A percentile compares a stretch with the other conserved stretches of the same genome.
Evolutionary conservation across 306 rosid species (phyloP).

Genomic region (Phaseolus lunatus): DNA sequence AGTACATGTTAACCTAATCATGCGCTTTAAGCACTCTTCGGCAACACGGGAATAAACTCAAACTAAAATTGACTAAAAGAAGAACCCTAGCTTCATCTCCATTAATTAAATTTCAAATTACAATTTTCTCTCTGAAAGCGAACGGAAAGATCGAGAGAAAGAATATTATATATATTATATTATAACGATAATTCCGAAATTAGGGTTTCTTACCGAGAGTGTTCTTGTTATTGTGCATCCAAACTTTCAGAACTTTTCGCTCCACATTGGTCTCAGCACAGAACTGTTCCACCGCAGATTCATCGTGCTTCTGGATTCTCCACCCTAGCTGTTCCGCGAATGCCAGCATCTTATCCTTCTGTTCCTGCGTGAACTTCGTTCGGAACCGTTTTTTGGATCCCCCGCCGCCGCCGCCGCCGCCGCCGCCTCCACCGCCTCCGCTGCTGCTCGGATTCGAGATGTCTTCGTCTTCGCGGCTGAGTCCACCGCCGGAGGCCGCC

Average conservation of each 20-base stretch:
- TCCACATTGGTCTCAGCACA: slow-evolving; percentile 66
- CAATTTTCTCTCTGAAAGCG: background rate
- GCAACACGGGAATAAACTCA: slow-evolving; percentile 2
- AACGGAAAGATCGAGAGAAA: background rate
- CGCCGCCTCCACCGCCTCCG: slow-evolving; percentile 78
- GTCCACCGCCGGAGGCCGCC: slow-evolving; percentile 54
- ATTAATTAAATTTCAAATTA: slow-evolving; percentile 38
- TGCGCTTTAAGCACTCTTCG: background rate
- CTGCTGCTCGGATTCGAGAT: slow-evolving; percentile 84
- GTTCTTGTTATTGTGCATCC: slow-evolving; percentile 99
- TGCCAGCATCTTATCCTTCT: slow-evolving; percentile 83
- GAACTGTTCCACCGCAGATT: slow-evolving; percentile 75
- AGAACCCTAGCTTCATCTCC: slow-evolving; percentile 51
- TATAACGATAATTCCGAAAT: background rate
- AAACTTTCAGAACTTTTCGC: slow-evolving; percentile 82
- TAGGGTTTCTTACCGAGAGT: slow-evolving; percentile 93
- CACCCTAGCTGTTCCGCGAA: slow-evolving; percentile 84
- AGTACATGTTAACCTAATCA: slow-evolving; percentile 18
- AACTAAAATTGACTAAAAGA: slow-evolving; percentile 26
- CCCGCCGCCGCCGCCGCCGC: slow-evolving; percentile 67
- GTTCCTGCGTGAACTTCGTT: slow-evolving; percentile 81
- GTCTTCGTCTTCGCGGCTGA: slow-evolving; percentile 72
- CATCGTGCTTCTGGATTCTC: slow-evolving; percentile 93
- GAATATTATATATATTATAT: background rate
- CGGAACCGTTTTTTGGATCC: slow-evolving; percentile 67